Conservation (phyloP, 495 filamentous ascomycete species). For the Letharia columbiana region DNA sequence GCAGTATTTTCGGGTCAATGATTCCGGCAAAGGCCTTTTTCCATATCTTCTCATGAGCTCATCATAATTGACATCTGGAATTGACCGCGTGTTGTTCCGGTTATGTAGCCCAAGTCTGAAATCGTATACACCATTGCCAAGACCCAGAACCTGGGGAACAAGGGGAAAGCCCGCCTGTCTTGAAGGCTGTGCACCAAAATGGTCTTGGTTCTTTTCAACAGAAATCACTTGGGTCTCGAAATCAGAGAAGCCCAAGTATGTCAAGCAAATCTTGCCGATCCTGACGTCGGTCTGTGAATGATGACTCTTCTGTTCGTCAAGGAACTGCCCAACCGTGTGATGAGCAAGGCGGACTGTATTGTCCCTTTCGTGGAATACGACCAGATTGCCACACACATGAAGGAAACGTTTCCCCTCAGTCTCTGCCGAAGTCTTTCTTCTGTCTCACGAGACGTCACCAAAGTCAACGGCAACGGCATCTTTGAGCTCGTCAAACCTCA, state of each 20-base stretch:
- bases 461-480: not conserved
- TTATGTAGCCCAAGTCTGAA: not conserved
- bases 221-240: not conserved
- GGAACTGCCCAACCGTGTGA: not conserved
- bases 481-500: not conserved
- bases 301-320: not conserved
- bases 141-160: not conserved
- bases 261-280: not conserved
- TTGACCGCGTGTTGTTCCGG: not conserved
- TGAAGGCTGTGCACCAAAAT: not conserved
- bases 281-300: not conserved
- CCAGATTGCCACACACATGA: not conserved
- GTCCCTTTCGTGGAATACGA: not conserved
- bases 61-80: not conserved
- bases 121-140: not conserved
- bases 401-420: not conserved
- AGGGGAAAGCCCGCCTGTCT: not conserved
- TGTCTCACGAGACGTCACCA: not conserved
- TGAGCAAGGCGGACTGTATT: conserved; percentile 2
- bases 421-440: not conserved
- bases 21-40: not conserved
- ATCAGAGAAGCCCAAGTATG: not conserved
- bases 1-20: not conserved
- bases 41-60: not conserved
- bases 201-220: not conserved